Conservation (phyloP, 2,329 filamentous ascomycete species). For the Botryotinia narcissicola region DNA sequence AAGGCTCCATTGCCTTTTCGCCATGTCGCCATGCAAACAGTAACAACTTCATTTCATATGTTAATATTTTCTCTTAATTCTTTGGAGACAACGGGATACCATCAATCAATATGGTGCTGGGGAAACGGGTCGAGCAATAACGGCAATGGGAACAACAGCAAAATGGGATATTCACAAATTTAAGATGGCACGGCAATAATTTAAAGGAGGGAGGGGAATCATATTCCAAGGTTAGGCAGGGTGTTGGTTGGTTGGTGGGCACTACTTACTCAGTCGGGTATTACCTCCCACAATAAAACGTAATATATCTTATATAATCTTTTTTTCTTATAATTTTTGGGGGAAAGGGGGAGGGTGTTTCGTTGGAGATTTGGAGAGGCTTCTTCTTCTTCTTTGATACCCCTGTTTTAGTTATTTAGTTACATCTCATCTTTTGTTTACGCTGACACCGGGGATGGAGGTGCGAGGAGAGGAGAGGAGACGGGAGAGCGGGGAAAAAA, state of each 20-base stretch:
- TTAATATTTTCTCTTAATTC: background rate
- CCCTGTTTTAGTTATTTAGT: background rate
- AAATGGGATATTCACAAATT: background rate
- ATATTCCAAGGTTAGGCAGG: background rate
- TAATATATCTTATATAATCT: slow-evolving; percentile 5
- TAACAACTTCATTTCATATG: background rate
- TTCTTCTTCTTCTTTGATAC: slow-evolving; percentile 13
- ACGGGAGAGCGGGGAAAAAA: background rate
- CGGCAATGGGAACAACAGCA: background rate
- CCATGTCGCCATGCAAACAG: background rate
- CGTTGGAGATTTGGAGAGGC: background rate
- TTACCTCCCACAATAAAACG: background rate
- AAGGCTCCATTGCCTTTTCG: background rate
- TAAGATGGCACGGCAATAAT: slow-evolving; percentile 1
- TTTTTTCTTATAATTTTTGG: background rate
- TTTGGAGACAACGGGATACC: background rate
- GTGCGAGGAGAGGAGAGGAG: background rate
- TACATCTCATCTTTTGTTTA: background rate
- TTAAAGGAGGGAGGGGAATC: background rate
- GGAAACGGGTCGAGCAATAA: background rate
- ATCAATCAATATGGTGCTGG: background rate
- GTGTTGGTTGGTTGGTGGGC: background rate
- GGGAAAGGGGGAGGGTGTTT: background rate
- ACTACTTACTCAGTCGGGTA: background rate
- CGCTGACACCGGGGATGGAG: background rate